A percentile compares a stretch with the other conserved stretches of the same genome.
Conservation (phyloP, 352 stramenopile species). For the Globisporangium irregulare region DNA sequence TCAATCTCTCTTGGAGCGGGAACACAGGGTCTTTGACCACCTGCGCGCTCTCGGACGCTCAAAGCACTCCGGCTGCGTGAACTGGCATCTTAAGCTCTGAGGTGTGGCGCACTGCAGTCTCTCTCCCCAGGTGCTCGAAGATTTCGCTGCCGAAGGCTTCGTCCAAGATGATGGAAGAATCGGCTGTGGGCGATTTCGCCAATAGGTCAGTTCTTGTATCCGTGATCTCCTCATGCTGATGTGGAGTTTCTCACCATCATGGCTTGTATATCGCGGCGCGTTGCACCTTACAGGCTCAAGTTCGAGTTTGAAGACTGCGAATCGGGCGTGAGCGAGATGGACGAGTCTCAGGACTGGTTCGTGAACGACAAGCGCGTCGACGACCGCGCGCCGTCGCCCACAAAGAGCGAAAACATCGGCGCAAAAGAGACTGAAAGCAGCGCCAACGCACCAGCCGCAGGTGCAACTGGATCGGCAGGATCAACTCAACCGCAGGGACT, state of each 20-base stretch:
- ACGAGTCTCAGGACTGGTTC: constrained; percentile 79
- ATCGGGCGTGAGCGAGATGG: constrained; percentile 45
- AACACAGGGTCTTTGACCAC: background rate
- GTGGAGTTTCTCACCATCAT: background rate
- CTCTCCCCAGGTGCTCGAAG: background rate
- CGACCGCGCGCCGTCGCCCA: constrained; percentile 22
- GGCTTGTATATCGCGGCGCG: background rate
- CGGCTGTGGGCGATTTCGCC: constrained; percentile 57
- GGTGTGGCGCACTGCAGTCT: background rate
- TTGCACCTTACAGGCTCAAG: constrained; percentile 29
- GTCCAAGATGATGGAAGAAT: constrained; percentile 46
- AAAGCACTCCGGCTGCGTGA: background rate
- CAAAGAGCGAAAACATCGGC: constrained; percentile 23
- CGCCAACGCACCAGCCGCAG: background rate
- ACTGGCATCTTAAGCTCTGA: background rate
- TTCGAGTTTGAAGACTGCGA: constrained; percentile 67
- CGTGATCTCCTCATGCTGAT: background rate
- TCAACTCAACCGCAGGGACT: background rate
- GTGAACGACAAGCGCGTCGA: constrained; percentile 62
- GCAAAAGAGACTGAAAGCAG: constrained; percentile 7
- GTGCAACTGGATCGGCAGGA: background rate
- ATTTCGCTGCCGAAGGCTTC: background rate
- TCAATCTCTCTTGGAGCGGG: background rate
- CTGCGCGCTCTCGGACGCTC: too few species aligned
- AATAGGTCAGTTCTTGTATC: constrained; percentile 32